Conservation (phyloP, 495 filamentous ascomycete genomes). For the Penicillium paradoxum region DNA sequence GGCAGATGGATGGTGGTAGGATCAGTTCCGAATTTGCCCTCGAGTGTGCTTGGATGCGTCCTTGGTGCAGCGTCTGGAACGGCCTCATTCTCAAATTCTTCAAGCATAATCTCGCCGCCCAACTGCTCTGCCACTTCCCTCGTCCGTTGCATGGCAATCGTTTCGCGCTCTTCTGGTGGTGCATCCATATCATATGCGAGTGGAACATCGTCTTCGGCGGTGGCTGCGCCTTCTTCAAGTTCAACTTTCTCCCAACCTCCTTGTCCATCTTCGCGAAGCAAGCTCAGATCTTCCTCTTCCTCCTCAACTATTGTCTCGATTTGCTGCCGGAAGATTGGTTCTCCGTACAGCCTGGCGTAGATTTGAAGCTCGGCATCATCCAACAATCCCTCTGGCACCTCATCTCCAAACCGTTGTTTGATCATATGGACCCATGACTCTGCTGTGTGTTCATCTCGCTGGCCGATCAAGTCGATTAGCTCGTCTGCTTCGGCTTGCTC, state of each 20-base stretch:
- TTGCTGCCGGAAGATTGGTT: constrained; percentile 45
- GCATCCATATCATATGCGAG: constrained; percentile 42
- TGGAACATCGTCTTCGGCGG: constrained; percentile 23
- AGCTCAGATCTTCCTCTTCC: constrained; percentile 29
- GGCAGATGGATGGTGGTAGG: constrained; percentile 72
- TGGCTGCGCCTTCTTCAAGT: constrained; percentile 26
- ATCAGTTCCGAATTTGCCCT: constrained; percentile 59
- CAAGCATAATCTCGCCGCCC: constrained; percentile 43
- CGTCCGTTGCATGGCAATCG: constrained; percentile 33
- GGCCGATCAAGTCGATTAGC: constrained; percentile 20
- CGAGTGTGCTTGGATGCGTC: constrained; percentile 60
- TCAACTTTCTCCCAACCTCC: constrained; percentile 60
- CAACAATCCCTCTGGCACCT: constrained; percentile 68
- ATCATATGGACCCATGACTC: constrained; percentile 65
- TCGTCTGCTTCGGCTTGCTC: constrained; percentile 19
- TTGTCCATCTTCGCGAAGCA: constrained; percentile 54
- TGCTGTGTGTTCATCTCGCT: constrained; percentile 37
- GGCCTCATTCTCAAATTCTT: constrained; percentile 47
- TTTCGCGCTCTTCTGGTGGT: constrained; percentile 25
- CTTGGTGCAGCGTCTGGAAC: constrained; percentile 39
- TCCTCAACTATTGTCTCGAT: constrained; percentile 30
- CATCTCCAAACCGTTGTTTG: constrained; percentile 70
- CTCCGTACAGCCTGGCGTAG: constrained; percentile 79
- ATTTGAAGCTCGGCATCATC: constrained; percentile 63
- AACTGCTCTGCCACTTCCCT: constrained; percentile 44